Evolutionary conservation across 805 yeast genomes (phyloP).

Genomic region (Candida caryicola): DNA sequence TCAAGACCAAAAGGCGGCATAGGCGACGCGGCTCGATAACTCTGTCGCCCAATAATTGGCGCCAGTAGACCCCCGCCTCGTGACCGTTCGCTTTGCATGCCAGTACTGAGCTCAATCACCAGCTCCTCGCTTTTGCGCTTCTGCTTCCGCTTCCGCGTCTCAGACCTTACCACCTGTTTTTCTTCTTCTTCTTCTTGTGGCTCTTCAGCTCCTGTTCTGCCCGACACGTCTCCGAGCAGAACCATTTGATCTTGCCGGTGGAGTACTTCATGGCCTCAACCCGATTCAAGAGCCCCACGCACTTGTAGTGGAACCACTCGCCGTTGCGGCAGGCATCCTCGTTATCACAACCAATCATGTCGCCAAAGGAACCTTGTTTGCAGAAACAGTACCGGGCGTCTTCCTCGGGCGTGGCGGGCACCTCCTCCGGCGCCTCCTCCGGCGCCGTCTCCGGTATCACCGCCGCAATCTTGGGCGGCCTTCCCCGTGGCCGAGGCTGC

Average conservation of each 20-base stretch:
- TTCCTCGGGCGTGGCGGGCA: conserved; percentile 8
- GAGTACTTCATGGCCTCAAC: conserved; percentile 37
- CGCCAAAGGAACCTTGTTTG: conserved; percentile 27
- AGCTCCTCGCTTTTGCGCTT: conserved; percentile 5
- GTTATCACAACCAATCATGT: conserved; percentile 30
- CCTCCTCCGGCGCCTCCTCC: neutral
- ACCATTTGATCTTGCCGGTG: conserved; percentile 38
- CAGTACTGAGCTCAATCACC: neutral
- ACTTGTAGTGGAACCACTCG: conserved; percentile 46
- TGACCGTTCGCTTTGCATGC: too few species aligned
- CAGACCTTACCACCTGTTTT: neutral
- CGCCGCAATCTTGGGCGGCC: neutral
- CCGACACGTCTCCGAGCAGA: conserved; percentile 35
- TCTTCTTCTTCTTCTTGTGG: conserved; percentile 7
- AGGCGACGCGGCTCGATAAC: too few species aligned
- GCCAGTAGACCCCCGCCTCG: too few species aligned
- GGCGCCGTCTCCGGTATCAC: conserved; percentile 1
- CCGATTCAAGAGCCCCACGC: conserved; percentile 39
- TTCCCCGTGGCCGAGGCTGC: conserved; percentile 1
- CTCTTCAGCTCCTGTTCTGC: conserved; percentile 3
- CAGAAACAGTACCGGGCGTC: conserved; percentile 22
- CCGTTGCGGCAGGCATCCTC: conserved; percentile 39
- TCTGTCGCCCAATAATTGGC: too few species aligned
- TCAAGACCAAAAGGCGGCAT: too few species aligned
- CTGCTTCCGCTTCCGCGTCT: conserved; percentile 8